Conservation (phyloP, 2,329 filamentous ascomycete genomes). For the Aureobasidium mangrovei region DNA sequence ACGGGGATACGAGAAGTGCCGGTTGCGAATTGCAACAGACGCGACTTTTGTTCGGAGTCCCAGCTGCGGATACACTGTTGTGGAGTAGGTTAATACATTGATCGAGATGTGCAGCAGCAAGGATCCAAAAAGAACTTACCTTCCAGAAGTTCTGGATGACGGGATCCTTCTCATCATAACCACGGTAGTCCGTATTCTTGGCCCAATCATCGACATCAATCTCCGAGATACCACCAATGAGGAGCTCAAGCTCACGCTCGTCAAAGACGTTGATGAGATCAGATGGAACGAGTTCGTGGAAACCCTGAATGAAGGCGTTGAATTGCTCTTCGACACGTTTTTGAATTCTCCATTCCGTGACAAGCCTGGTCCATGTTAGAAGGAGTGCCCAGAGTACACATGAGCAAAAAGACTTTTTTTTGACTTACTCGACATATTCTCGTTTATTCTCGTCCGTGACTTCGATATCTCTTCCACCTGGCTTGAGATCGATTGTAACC, state of each 20-base stretch:
- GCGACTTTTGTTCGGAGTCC: slow-evolving; percentile 97
- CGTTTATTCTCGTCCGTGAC: slow-evolving; percentile 99
- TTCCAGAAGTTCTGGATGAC: slow-evolving; percentile 99
- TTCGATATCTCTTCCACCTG: slow-evolving; percentile 79
- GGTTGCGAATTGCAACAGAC: slow-evolving; percentile 91
- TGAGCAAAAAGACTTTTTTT: background rate
- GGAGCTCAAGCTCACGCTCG: slow-evolving; percentile 87
- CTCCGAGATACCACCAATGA: slow-evolving; percentile 98
- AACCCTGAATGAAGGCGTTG: slow-evolving; percentile 92
- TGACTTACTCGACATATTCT: slow-evolving; percentile 82
- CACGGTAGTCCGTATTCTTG: slow-evolving; percentile 98
- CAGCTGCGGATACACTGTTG: slow-evolving; percentile 71
- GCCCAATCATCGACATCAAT: slow-evolving; percentile 99
- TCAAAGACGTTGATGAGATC: slow-evolving; percentile 98
- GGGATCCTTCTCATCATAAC: slow-evolving; percentile 95
- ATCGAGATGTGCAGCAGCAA: background rate
- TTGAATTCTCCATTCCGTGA: slow-evolving; percentile 98
- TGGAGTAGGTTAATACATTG: slow-evolving; percentile 19
- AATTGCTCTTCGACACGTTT: slow-evolving; percentile 98
- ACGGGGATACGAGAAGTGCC: slow-evolving; percentile 96
- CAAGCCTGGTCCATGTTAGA: slow-evolving; percentile 48
- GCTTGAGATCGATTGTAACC: slow-evolving; percentile 88
- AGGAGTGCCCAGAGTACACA: background rate
- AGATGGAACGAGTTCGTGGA: slow-evolving; percentile 93
- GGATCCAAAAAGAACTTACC: slow-evolving; percentile 31